Percentiles rank a stretch among this genome's conserved stretches.
phyloP scores from a whole-genome alignment of 2,329 filamentous ascomycete species.

The Furcasterigmium furcatum region DNA sequence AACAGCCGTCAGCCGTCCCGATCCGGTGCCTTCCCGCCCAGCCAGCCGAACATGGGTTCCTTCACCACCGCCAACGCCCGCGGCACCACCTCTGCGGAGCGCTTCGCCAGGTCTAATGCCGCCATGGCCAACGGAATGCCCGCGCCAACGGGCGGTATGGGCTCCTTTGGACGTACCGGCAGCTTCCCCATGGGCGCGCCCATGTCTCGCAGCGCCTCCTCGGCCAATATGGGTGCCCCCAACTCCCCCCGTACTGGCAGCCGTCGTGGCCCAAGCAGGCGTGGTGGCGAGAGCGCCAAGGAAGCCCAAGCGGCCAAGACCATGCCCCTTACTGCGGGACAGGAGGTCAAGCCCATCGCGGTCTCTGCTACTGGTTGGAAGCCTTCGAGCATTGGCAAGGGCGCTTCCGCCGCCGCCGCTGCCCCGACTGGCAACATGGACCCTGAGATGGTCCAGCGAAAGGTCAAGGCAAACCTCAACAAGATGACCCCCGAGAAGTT shows the following conservation, averaged over 20 bases:
- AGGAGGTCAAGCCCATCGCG: slow-evolving; percentile 77
- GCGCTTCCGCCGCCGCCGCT: slow-evolving; percentile 29
- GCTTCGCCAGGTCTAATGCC: slow-evolving; percentile 64
- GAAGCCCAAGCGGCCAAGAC: slow-evolving; percentile 74
- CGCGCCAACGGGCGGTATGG: slow-evolving; percentile 35
- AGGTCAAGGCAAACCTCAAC: slow-evolving; percentile 97
- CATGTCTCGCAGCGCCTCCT: slow-evolving; percentile 66
- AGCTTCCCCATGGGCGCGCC: slow-evolving; percentile 56
- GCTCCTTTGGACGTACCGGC: slow-evolving; percentile 22
- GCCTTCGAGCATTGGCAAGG: slow-evolving; percentile 64
- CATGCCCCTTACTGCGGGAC: slow-evolving; percentile 86
- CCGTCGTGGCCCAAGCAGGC: slow-evolving; percentile 60
- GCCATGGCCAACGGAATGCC: slow-evolving; percentile 1
- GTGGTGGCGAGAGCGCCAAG: slow-evolving; percentile 50
- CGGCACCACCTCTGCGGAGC: slow-evolving; percentile 73
- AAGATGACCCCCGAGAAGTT: slow-evolving; percentile 99
- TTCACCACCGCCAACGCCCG: slow-evolving; percentile 54
- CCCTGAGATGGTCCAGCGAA: slow-evolving; percentile 92
- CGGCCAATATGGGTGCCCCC: slow-evolving; percentile 56
- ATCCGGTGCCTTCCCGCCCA: slow-evolving; percentile 41
- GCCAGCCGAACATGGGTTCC: slow-evolving; percentile 57
- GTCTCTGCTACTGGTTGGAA: slow-evolving; percentile 83
- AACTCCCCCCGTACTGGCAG: slow-evolving; percentile 70
- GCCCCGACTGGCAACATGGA: slow-evolving; percentile 62
- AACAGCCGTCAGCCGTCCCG: slow-evolving; percentile 49